Percentiles rank a stretch among this genome's conserved stretches.
These are phyloP conservation scores for Umbelopsis sp. DNA, from an alignment of 192 early-diverging fungal species.

Conservation along the genomic window DNA sequence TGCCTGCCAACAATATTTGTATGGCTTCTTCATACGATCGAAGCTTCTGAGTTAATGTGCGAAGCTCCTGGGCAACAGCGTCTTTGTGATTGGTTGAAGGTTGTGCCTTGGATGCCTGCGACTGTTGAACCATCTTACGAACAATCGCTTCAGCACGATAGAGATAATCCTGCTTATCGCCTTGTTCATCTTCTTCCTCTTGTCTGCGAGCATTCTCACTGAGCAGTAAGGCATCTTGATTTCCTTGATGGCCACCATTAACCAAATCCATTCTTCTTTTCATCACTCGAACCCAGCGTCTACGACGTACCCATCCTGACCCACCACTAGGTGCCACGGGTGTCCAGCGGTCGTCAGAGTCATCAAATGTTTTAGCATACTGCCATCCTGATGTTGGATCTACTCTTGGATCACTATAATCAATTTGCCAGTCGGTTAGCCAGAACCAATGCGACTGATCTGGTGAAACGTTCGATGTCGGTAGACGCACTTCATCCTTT, in stretches of 20 bases:
- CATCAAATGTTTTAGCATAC: slow-evolving; percentile 62
- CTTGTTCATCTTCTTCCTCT: slow-evolving; percentile 22
- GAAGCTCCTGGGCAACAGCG: not conserved
- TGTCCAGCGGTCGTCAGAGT: slow-evolving; percentile 54
- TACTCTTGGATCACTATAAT: slow-evolving; percentile 56
- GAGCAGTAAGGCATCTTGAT: not conserved
- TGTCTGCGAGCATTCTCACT: slow-evolving; percentile 12
- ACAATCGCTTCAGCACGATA: slow-evolving; percentile 31
- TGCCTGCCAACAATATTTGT: slow-evolving; percentile 59
- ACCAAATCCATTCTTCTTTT: slow-evolving; percentile 63
- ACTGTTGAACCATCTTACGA: slow-evolving; percentile 7
- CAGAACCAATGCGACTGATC: slow-evolving; percentile 68
- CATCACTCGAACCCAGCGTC: slow-evolving; percentile 79
- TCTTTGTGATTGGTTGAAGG: not conserved
- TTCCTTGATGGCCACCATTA: slow-evolving; percentile 17
- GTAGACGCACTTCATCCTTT: slow-evolving; percentile 57
- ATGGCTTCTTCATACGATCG: slow-evolving; percentile 59
- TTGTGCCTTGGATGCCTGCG: slow-evolving; percentile 17
- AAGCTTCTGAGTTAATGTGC: slow-evolving; percentile 32
- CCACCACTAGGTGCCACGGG: slow-evolving; percentile 48
- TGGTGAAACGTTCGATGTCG: slow-evolving; percentile 24
- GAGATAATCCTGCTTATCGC: slow-evolving; percentile 28
- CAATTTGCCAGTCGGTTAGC: slow-evolving; percentile 82
- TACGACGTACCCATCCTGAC: slow-evolving; percentile 61
- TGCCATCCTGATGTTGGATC: slow-evolving; percentile 75